Evolutionary conservation across 2,329 filamentous ascomycete species (phyloP).

Genomic region (Exophiala xenobiotica): DNA sequence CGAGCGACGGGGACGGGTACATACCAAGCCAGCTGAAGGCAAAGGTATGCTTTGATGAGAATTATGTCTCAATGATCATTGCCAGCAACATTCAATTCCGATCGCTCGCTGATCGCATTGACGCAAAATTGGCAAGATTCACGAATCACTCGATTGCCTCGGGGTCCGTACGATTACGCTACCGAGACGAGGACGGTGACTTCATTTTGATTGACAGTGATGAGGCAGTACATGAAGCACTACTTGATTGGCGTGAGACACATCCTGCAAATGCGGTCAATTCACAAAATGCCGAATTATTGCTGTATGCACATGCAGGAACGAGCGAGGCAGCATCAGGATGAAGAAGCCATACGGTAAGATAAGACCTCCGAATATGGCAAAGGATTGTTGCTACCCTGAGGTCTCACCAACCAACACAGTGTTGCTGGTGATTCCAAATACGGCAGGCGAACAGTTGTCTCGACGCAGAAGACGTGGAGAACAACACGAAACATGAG

Average conservation of each 20-base stretch:
- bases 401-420: too few relatives aligned
- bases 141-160: conserved; percentile 80
- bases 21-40: conserved; percentile 83
- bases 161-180: conserved; percentile 81
- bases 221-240: conserved; percentile 93
- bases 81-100: conserved; percentile 94
- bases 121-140: conserved; percentile 86
- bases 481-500: too few relatives aligned
- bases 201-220: conserved; percentile 92
- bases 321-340: conserved; percentile 11
- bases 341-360: not conserved
- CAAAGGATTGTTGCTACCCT: too few relatives aligned
- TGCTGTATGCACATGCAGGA: conserved; percentile 27
- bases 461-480: too few relatives aligned
- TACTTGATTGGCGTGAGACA: conserved; percentile 88
- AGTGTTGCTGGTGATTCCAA: too few relatives aligned
- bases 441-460: too few relatives aligned
- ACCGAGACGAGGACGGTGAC: conserved; percentile 88
- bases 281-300: conserved; percentile 27
- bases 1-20: conserved; percentile 40
- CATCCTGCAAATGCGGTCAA: conserved; percentile 57
- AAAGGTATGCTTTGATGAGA: conserved; percentile 88
- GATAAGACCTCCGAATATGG: too few relatives aligned
- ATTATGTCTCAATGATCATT: conserved; percentile 93
- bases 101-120: conserved; percentile 89